These are phyloP conservation scores for Boletellus deceptivus DNA, from an alignment of 1,284 basidiomycete species.

Conservation along the genomic window DNA sequence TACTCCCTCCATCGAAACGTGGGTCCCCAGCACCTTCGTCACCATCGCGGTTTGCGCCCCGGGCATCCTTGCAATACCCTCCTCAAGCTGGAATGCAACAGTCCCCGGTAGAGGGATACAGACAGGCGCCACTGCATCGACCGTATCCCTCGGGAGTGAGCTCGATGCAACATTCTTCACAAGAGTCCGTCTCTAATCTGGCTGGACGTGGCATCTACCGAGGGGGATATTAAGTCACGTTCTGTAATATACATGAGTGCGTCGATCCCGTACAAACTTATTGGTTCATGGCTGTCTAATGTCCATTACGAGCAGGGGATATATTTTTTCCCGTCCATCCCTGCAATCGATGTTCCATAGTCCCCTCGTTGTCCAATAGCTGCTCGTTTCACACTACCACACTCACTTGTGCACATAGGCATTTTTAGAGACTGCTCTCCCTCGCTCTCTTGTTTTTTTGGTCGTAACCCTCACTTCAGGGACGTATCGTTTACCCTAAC, in stretches of 20 bases:
- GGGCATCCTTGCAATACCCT: constrained; percentile 27
- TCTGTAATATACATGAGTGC: not conserved
- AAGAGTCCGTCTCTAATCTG: constrained; percentile 19
- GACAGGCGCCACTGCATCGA: constrained; percentile 52
- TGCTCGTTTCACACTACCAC: constrained; percentile 7
- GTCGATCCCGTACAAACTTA: not conserved
- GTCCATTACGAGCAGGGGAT: constrained; percentile 18
- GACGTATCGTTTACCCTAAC: constrained; percentile 1
- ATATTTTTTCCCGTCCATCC: not conserved
- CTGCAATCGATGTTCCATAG: constrained; percentile 8
- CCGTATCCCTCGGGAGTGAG: constrained; percentile 34
- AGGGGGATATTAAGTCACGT: constrained; percentile 22
- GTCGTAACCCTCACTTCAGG: not conserved
- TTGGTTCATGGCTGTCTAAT: constrained; percentile 13
- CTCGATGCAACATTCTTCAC: constrained; percentile 6
- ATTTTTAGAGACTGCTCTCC: constrained; percentile 13
- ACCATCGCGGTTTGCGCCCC: constrained; percentile 15
- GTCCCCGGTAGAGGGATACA: constrained; percentile 30
- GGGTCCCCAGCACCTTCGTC: constrained; percentile 15
- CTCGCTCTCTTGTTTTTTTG: not conserved
- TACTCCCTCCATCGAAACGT: constrained; percentile 33
- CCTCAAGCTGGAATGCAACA: constrained; percentile 26
- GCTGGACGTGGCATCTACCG: constrained; percentile 40
- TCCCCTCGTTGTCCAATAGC: not conserved
- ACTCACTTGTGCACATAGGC: constrained; percentile 13